Base-by-base conservation (phyloP, 2,329 filamentous ascomycete genomes). In the Xylaria arbuscula region DNA sequence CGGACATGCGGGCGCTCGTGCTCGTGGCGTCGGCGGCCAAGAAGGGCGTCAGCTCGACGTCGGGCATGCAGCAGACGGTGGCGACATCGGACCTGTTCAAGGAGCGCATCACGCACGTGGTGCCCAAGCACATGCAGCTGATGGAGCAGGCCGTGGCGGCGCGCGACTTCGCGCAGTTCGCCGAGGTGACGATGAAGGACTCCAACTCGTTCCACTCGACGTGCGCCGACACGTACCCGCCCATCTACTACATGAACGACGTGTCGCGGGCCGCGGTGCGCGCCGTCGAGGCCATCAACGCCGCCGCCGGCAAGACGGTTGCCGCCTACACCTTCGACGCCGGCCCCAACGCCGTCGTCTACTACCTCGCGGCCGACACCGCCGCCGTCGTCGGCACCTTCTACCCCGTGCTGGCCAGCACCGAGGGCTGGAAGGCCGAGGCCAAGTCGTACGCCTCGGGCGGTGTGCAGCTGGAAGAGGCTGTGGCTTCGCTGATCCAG, bases 191-290 rank as follows among this genome's bases (percentile, higher is more conserved):
- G 17, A 99, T 98, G 94, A 91, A 90, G 80, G 96, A 99, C 80
- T 97, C 92, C 78, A 99, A 99, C 84, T 93, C 90, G 68, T 99
- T 99, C 89, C 96, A 99, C 81, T 93, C 96, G 45, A 93, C 91
- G 66, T 98, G 96, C 80, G 85, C 97, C 75, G 96, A 99, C 80
- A 98, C 96, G 1, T 94, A 93, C 82, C 96, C 97, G 53, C 96
- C 97, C 19, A 99, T 99, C 78, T 98, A 97, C 82, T 99, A 99
- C 85, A 90, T 99, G 86, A 99, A 98, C 82, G 96, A 99, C 79
- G 90, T 95, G 17, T 95, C 92, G 22, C 86, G 92, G 45, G 93
- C 95, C 1, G 94, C 95, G 6, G 93, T 99, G 68, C 88, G 93
- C 61, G 90, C 93, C 17, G 94, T 98, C 36, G 94, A 99, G 83